These are phyloP conservation scores for Laetiporus sulphureus DNA, from an alignment of 1,284 basidiomycete species.

Conservation along the genomic window DNA sequence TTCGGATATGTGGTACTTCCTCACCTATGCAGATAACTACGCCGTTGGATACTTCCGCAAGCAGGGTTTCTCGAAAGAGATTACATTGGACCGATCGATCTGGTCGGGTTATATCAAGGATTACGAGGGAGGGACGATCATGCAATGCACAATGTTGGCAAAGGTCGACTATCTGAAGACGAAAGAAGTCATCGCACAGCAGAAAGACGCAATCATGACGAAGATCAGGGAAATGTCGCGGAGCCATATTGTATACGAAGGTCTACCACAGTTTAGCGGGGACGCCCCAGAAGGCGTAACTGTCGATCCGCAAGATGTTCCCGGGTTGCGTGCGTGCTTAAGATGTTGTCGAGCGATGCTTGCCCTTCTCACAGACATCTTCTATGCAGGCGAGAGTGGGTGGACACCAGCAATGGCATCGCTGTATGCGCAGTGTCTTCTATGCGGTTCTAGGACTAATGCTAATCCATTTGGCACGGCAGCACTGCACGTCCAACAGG, in stretches of 20 bases:
- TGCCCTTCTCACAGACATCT: constrained; percentile 4
- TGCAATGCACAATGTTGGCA: constrained; percentile 95
- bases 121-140: constrained; percentile 99
- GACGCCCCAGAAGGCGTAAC: constrained; percentile 38
- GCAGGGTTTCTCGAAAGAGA: constrained; percentile 98
- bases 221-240: constrained; percentile 89
- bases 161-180: constrained; percentile 90
- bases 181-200: constrained; percentile 69
- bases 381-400: constrained; percentile 71
- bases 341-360: constrained; percentile 3
- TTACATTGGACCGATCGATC: constrained; percentile 80
- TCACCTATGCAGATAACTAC: constrained; percentile 99
- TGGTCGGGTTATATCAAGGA: constrained; percentile 99
- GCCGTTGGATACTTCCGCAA: constrained; percentile 99
- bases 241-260: constrained; percentile 83
- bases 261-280: constrained; percentile 74
- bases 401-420: constrained; percentile 83
- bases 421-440: neutral
- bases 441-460: neutral
- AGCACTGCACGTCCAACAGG: constrained; percentile 31
- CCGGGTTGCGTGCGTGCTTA: constrained; percentile 66
- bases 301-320: constrained; percentile 72
- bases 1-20: constrained; percentile 86
- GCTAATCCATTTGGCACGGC: neutral
- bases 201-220: constrained; percentile 83